Conservation (phyloP, 441 rosid genomes). For the Melastoma candidum region DNA sequence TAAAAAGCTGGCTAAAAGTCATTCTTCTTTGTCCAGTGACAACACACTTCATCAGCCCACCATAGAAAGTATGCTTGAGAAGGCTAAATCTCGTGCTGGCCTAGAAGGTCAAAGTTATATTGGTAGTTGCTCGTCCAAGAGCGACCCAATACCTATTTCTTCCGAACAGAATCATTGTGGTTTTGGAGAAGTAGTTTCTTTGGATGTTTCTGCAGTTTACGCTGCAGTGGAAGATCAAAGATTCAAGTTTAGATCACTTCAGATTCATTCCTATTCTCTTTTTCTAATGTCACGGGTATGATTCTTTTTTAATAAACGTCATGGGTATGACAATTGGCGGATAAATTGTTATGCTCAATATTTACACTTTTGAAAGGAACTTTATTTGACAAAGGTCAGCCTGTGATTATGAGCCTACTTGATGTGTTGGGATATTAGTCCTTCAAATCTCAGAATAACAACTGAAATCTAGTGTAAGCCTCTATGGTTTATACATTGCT, state of each 20-base stretch:
- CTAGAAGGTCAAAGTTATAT: conserved; percentile 41
- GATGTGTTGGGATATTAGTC: too few species aligned
- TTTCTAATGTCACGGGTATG: conserved; percentile 55
- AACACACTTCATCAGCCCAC: conserved; percentile 50
- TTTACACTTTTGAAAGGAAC: background rate
- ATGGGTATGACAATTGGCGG: background rate
- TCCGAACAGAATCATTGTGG: conserved; percentile 26
- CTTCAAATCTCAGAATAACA: too few species aligned
- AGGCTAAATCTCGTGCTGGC: conserved; percentile 36
- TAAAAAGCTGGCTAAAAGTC: conserved; percentile 30
- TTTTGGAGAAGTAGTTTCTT: conserved; percentile 24
- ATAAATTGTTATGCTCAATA: conserved; percentile 1
- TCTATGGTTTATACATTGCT: too few species aligned
- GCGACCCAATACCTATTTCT: conserved; percentile 22
- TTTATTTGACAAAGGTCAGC: too few species aligned
- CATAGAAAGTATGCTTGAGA: conserved; percentile 45
- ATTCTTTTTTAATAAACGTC: background rate
- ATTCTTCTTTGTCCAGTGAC: conserved; percentile 25
- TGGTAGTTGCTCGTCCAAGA: conserved; percentile 25
- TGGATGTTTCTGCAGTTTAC: conserved; percentile 51
- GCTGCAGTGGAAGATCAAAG: conserved; percentile 54
- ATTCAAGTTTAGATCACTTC: conserved; percentile 77
- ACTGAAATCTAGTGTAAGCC: too few species aligned
- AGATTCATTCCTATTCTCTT: conserved; percentile 47
- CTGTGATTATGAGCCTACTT: too few species aligned